phyloP scores from a whole-genome alignment of 352 stramenopile genomes.

The Aphanomyces euteiches region DNA sequence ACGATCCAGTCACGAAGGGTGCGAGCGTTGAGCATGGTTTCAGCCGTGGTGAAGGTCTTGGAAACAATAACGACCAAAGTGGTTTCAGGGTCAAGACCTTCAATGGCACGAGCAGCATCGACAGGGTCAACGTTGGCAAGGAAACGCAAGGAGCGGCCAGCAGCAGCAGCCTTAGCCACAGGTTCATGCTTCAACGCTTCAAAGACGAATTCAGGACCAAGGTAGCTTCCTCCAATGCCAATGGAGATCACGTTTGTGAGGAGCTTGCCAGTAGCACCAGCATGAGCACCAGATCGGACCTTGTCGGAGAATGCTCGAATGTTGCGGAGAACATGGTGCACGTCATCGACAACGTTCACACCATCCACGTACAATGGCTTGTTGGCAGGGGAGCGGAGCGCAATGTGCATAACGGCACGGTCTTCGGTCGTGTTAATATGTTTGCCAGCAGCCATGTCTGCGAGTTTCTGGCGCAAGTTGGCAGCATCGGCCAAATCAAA shows the following conservation, averaged over 20 bases:
- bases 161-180: conserved; percentile 71
- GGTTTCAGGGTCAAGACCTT: conserved; percentile 91
- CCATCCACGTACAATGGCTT: conserved; percentile 90
- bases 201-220: conserved; percentile 96
- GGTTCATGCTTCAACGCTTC: conserved; percentile 89
- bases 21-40: conserved; percentile 98
- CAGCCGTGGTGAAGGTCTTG: conserved; percentile 98
- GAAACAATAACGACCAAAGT: conserved; percentile 97
- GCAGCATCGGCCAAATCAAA: conserved; percentile 89
- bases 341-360: conserved; percentile 93
- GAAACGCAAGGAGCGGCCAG: conserved; percentile 92
- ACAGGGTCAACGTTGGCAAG: conserved; percentile 98
- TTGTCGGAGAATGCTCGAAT: conserved; percentile 91
- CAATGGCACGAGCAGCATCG: conserved; percentile 88
- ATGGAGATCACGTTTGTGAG: conserved; percentile 96
- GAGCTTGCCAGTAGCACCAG: conserved; percentile 91
- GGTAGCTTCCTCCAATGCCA: conserved; percentile 94
- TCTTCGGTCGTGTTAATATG: conserved; percentile 97
- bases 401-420: conserved; percentile 95
- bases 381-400: conserved; percentile 84
- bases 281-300: conserved; percentile 83
- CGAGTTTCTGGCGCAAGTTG: conserved; percentile 77
- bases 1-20: conserved; percentile 96
- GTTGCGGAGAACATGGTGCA: conserved; percentile 93
- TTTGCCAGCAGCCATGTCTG: conserved; percentile 89